Evolutionary conservation across 768 basidiomycete genomes (phyloP).

Genomic region (Hydnum rufescens): DNA sequence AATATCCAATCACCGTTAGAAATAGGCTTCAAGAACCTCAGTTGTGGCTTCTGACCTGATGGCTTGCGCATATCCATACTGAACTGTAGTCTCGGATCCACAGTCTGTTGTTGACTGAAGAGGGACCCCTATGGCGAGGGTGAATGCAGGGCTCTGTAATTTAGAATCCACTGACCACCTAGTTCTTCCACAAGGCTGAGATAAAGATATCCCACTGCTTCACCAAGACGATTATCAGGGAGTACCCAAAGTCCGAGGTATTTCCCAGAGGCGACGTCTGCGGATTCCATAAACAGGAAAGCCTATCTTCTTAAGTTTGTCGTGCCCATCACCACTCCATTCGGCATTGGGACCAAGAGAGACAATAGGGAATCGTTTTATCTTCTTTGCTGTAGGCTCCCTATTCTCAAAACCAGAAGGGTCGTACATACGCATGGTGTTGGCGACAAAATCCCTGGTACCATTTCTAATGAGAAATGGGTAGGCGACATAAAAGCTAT

Average conservation of each 20-base stretch:
- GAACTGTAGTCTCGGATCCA: conserved; percentile 20
- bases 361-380: conserved; percentile 14
- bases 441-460: not conserved
- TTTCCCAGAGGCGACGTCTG: conserved; percentile 18
- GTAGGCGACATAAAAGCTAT: not conserved
- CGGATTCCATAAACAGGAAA: conserved; percentile 23
- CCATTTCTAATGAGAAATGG: not conserved
- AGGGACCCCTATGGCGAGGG: too few species aligned
- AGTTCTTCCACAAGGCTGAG: conserved; percentile 16
- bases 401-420: conserved; percentile 16
- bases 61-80: conserved; percentile 18
- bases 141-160: conserved; percentile 10
- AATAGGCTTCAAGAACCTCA: too few species aligned
- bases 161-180: conserved; percentile 13
- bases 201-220: conserved; percentile 19
- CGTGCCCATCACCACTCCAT: conserved; percentile 24
- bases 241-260: conserved; percentile 22
- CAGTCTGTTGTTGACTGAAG: conserved; percentile 21
- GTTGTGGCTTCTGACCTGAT: conserved; percentile 17
- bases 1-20: too few species aligned
- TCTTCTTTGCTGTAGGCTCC: conserved; percentile 17
- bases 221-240: conserved; percentile 20
- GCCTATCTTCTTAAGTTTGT: conserved; percentile 23
- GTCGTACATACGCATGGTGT: conserved; percentile 5
- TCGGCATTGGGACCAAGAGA: conserved; percentile 20